Base-by-base conservation (phyloP, 2,329 filamentous ascomycete species). In the Ceratocystis alfenasii region DNA sequence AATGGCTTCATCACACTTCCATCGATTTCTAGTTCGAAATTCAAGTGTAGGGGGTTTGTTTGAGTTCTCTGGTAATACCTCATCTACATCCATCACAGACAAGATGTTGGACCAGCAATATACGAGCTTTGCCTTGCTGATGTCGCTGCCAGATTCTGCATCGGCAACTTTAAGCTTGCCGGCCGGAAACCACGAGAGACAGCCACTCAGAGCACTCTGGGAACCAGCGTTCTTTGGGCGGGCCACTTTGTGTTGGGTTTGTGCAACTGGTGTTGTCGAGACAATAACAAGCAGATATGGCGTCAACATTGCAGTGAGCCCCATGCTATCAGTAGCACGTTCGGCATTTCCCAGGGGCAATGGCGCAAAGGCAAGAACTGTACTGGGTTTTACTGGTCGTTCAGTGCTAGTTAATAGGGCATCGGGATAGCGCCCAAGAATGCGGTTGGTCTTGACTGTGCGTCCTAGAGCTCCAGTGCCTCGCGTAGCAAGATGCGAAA, bases 71-170 rank as follows among this genome's bases (percentile, higher is more conserved):
- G 81, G 76, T 22, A 81, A 81, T 12, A 86, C 79, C 70, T 94
- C 88, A 63, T 93, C 86, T 10, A 97, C 85, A 69, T 99, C 94
- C 28, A 99, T 78, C 4, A 99, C 87, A 0, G 92, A 97, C 69
- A 99, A 78, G n/a, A 97, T 85, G 72, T 97, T 97, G 1, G 94
- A 97, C 94, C 94, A 99, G 75, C 92, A 96, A 76, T 99, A 99
- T 0, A 90, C 93, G 20, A 99, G 81, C 74, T 99, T 97, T 46
- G 87, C 88, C 72, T 86, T 87, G 20, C 89, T 92, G 8, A 87
- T 80, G 6, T 86, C 83, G 71, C 85, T 87, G 4, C 84, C 85
- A 0, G 83, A 84, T 60, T 83, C 80, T 1, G 83, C 78, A 68
- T 90, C 86, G 8, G 85, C 82, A 17, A 84, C 83, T 74, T 97